phyloP scores from a whole-genome alignment of 2,329 filamentous ascomycete species.

The Ilyonectria destructans region DNA sequence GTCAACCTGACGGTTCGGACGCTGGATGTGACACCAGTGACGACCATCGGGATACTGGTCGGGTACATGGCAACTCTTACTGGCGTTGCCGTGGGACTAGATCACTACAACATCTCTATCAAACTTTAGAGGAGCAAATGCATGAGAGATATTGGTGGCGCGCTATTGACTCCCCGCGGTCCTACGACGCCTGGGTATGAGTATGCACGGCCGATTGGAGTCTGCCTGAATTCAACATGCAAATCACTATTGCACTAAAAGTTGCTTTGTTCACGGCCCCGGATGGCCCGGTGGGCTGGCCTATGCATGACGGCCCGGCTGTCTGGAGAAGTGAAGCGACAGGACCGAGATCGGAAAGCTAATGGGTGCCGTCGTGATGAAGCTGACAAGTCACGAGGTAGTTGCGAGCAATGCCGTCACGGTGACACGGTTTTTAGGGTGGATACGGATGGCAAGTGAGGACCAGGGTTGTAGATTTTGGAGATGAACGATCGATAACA shows the following conservation, averaged over 20 bases:
- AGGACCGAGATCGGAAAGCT: not conserved
- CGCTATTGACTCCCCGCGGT: conserved; percentile 8
- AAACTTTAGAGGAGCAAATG: conserved; percentile 68
- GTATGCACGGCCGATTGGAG: conserved; percentile 11
- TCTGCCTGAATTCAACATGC: conserved; percentile 27
- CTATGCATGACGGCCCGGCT: conserved; percentile 17
- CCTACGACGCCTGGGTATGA: conserved; percentile 18
- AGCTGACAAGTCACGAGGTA: conserved; percentile 1
- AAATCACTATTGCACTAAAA: conserved; percentile 19
- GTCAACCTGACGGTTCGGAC: conserved; percentile 93
- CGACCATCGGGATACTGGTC: conserved; percentile 82
- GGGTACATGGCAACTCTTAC: conserved; percentile 81
- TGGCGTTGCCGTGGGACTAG: conserved; percentile 77
- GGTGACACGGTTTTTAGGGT: conserved; percentile 14
- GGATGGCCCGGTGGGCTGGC: not conserved
- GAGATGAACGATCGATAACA: conserved; percentile 36
- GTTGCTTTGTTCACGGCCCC: conserved; percentile 18
- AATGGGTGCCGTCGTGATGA: not conserved
- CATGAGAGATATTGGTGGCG: not conserved
- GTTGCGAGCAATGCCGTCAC: conserved; percentile 5
- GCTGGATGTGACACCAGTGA: conserved; percentile 75
- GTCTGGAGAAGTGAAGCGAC: conserved; percentile 1
- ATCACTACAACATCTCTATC: conserved; percentile 78
- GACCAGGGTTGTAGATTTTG: conserved; percentile 29
- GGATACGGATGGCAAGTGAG: conserved; percentile 23